Evolutionary conservation across 257 asterid species (phyloP).

Genomic region (Catharanthus roseus): DNA sequence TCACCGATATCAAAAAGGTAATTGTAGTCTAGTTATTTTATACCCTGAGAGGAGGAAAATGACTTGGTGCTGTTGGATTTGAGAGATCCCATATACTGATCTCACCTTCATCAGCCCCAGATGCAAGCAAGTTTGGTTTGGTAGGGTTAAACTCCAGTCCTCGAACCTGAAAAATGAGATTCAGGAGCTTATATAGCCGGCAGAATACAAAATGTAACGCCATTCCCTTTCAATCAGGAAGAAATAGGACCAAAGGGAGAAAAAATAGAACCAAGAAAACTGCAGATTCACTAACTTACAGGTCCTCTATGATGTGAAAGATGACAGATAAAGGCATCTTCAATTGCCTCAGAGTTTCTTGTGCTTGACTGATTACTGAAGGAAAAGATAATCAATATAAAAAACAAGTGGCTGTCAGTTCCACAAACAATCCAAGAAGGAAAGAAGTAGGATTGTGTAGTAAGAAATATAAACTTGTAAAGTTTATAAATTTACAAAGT

Average conservation of each 20-base stretch:
- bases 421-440: neutral
- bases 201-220: neutral
- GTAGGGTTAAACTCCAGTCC: constrained; percentile 82
- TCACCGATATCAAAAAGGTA: neutral
- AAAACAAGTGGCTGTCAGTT: neutral
- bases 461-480: no score
- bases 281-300: constrained; percentile 44
- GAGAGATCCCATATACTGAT: constrained; percentile 89
- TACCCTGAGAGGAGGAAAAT: constrained; percentile 89
- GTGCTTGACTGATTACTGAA: constrained; percentile 44
- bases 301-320: constrained; percentile 90
- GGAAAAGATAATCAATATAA: constrained; percentile 12
- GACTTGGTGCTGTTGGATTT: constrained; percentile 70
- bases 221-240: neutral
- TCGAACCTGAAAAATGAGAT: constrained; percentile 52
- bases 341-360: constrained; percentile 47
- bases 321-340: constrained; percentile 53
- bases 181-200: constrained; percentile 10
- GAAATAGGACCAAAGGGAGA: neutral
- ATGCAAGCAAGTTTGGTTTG: constrained; percentile 77
- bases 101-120: constrained; percentile 99
- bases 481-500: neutral
- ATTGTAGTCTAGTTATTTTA: constrained; percentile 9
- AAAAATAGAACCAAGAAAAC: neutral
- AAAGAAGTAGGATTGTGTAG: neutral